Evolutionary conservation across 2,329 filamentous ascomycete species (phyloP).

Genomic region (Talaromyces sp.): DNA sequence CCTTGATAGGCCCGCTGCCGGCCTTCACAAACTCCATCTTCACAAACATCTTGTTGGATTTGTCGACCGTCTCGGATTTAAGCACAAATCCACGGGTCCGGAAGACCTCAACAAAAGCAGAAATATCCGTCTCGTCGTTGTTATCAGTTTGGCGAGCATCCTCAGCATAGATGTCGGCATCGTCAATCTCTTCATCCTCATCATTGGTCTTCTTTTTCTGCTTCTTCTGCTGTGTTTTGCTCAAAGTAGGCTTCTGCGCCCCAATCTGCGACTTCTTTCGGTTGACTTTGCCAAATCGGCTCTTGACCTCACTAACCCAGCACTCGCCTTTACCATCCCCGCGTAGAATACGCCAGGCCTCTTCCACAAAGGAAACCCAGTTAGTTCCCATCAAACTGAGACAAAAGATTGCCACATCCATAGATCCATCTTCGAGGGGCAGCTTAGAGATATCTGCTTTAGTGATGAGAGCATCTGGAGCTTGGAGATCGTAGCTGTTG

Average conservation of each 20-base stretch:
- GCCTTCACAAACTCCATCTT: constrained; percentile 93
- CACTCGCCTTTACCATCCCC: constrained; percentile 84
- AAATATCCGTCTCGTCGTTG: constrained; percentile 78
- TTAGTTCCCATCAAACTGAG: constrained; percentile 98
- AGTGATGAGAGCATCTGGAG: constrained; percentile 74
- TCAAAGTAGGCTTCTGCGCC: constrained; percentile 39
- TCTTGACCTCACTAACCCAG: constrained; percentile 97
- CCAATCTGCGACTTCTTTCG: constrained; percentile 47
- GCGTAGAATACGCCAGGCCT: constrained; percentile 86
- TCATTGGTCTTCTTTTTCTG: constrained; percentile 51
- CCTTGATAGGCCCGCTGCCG: constrained; percentile 67
- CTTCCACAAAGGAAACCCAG: constrained; percentile 95
- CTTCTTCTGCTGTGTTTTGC: constrained; percentile 48
- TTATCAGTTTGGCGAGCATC: constrained; percentile 57
- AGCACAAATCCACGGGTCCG: constrained; percentile 81
- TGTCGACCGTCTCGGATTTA: constrained; percentile 71
- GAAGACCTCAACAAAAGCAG: constrained; percentile 82
- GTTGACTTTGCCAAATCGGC: constrained; percentile 71
- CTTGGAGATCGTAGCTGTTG: constrained; percentile 84
- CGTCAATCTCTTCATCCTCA: constrained; percentile 44
- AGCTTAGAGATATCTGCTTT: constrained; percentile 86
- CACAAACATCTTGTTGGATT: constrained; percentile 97
- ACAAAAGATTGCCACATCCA: constrained; percentile 92
- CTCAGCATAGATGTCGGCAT: constrained; percentile 58
- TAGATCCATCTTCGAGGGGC: constrained; percentile 71